Evolutionary conservation across 495 filamentous ascomycete species (phyloP), one percentile per base, ranked within the genome.

Genomic region (Aspergillus sparsus): DNA sequence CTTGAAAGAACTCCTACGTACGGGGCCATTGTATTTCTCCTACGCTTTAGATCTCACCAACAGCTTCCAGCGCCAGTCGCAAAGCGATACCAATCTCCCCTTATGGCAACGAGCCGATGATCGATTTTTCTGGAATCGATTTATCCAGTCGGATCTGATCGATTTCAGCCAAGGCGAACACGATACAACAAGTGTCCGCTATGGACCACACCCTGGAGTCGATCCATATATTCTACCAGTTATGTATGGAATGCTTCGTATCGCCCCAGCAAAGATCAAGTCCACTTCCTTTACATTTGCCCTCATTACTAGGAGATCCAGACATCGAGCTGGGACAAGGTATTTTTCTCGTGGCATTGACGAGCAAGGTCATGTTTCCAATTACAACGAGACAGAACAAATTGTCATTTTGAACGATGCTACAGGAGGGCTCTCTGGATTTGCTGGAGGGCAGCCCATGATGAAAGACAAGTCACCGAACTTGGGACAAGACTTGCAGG

Each of bases 371-470:
- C 83, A 97, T 69, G 95, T 92, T 6, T 89, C 92, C 16, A 98
- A 98, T 68, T 98, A 92, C 81, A 98, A 98, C 67, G 94, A 98
- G 77, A 98, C 95, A 0, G 94, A 98, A 68, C 95, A 98, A 69
- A 79, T 90, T 50, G 78, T 95, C 44, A 83, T 98, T 36, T 72
- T 98, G 62, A 96, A 97, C 65, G 94, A 96, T 70, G 76, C 77
- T 35, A 79, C 81, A 5, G 82, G 85, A 12, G 89, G 89, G 1
- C 69, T 93, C 7, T 89, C 89, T 12, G 93, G 92, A 7, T 96
- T 90, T 72, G 87, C 87, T 39, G 89, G 91, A 45, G 89, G 87
- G 57, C 83, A 82, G 55, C 82, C 85, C 7, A 88, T 89, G 80
- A 83, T 86, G 60, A 91, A 88, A 69, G 88, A 86, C 53, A 88